Percentiles rank a stretch among this genome's conserved stretches.
Evolutionary conservation across 75 land plant genomes (phyloP).

Genomic region (Azolla pinnata): DNA sequence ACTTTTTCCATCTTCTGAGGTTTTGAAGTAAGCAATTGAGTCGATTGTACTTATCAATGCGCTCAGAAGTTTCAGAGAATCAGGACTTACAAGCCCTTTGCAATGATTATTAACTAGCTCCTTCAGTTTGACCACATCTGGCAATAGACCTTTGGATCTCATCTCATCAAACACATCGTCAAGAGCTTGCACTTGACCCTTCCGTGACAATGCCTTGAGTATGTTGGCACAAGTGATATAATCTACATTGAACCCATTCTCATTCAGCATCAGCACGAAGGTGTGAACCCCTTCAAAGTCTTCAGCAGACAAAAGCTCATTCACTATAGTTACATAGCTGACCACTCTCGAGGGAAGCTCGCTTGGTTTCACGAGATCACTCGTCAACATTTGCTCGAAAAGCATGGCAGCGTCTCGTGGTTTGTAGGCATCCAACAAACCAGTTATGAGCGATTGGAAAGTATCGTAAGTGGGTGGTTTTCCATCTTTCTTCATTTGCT

Average conservation of each 20-base stretch:
- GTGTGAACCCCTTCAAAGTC: not conserved
- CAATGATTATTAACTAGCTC: not conserved
- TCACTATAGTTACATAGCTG: not conserved
- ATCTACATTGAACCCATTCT: not conserved
- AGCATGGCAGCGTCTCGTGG: not conserved
- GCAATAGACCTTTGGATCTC: not conserved
- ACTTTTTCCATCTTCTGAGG: no score
- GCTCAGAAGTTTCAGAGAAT: not conserved
- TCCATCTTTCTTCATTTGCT: constrained; percentile 1
- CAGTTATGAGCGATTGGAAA: not conserved
- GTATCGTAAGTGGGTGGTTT: not conserved
- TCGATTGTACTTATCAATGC: not conserved
- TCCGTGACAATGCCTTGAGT: not conserved
- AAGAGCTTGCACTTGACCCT: not conserved
- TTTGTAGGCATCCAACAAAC: not conserved
- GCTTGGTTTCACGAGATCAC: not conserved
- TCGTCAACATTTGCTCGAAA: not conserved
- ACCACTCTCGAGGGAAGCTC: not conserved
- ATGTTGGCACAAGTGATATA: constrained; percentile 5
- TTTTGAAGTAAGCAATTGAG: not conserved
- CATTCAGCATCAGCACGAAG: not conserved
- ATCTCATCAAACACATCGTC: not conserved
- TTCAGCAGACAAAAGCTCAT: not conserved
- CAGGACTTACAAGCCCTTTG: not conserved
- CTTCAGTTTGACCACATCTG: not conserved